Base-by-base conservation (phyloP, 768 basidiomycete genomes). In the Phylloporus scabripes region DNA sequence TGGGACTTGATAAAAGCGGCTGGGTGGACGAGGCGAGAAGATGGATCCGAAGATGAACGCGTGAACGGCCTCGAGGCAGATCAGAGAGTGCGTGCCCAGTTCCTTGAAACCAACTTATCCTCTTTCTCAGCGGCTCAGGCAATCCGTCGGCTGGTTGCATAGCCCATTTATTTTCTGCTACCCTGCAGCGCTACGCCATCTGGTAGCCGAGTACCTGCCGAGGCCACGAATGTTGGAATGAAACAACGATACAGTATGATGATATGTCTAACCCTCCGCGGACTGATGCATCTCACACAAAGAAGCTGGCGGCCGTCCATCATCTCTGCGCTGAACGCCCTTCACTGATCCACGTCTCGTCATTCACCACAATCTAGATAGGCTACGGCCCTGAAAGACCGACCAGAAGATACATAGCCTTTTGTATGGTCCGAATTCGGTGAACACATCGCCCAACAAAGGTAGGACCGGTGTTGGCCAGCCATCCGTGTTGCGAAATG, bases 21-120 rank as follows among this genome's bases (percentile, higher is more conserved):
- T n/a, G n/a, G n/a, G n/a, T n/a, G n/a, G n/a, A n/a, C n/a, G n/a
- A n/a, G n/a, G n/a, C n/a, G n/a, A n/a, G n/a, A n/a, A n/a, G n/a
- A 41, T 17, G 26, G 4, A 1, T 33, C 33, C 37, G 44, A 43
- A 57, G 44, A 59, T 57, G 58, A 59, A 57, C 58, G 58, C 58
- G 58, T 33, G 58, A 59, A 59, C 44, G 7, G 51, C 58, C 58
- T 60, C 46, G 39, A 59, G 59, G 59, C 51, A 46, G 48, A 59
- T 51, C 53, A 36, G 28, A 39, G 38, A 23, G 26, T 47, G 41
- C 42, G 21, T 17, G 17, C 36, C 17, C 2, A 23, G 57, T 48
- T 42, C 49, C 58, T n/a, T 59, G 58, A 39, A 29, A 28, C 56
- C 20, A 36, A 46, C 15, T 12, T 3, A n/a, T 28, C 28, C 31